Evolutionary conservation across 2,329 filamentous ascomycete species (phyloP), one percentile per base, ranked within the genome.

Genomic region (Penicillium sp.): DNA sequence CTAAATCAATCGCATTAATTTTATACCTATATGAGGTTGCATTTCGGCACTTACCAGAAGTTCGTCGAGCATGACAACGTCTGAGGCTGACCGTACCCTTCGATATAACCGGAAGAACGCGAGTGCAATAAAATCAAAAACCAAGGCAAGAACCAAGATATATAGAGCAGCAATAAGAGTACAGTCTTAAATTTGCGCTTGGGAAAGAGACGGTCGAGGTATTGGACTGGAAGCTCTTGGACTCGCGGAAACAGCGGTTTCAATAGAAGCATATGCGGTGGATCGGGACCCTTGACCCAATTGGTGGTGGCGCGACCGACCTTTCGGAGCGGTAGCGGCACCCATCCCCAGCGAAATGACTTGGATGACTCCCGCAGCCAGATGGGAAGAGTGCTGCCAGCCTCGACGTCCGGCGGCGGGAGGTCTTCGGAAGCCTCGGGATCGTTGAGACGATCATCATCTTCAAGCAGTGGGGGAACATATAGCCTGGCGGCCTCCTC

Each of bases 211-310:
- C 64, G 72, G 43, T 81, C 73, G 44, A 81, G 62, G 49, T 78
- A 69, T 47, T 69, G 71, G 48, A 78, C 70, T 2, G 79, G 79
- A 39, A 78, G 71, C 68, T 79, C 74, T 63, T 82, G 79, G 13
- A 81, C 65, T 39, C 69, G 70, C 21, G 78, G 78, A 59, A 79
- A 79, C 39, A 80, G 68, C 2, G 79, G 79, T 48, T 71, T 76
- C 57, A 82, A 75, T n/a, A 74, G 69, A 41, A 81, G 71, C 27
- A 74, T 71, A 57, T 74, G 75, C 17, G 79, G 77, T 25, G 80
- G 79, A 61, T 77, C 68, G 0, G 80, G 80, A 5, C 79, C 79
- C 63, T 79, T 77, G 19, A 80, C 69, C 78, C 79, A 82, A 45
- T 70, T 71, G 21, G 70, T 73, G 19, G 75, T 74, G 19, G 77